Percentiles rank a stretch among this genome's conserved stretches.
phyloP scores from a whole-genome alignment of 257 asterid genomes.

The Solanum ossicruentum region DNA sequence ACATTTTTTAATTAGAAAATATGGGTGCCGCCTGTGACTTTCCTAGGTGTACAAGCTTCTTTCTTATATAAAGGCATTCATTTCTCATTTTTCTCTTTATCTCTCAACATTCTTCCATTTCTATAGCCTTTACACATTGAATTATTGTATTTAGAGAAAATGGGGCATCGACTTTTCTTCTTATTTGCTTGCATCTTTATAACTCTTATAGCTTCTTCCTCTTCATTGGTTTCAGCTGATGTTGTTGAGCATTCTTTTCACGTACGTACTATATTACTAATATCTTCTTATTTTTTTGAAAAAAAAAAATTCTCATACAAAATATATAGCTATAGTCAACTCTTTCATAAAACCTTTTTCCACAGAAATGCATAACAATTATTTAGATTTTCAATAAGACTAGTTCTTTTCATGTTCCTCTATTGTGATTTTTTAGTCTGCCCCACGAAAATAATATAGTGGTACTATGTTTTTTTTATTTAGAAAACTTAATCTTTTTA shows the following conservation, averaged over 20 bases:
- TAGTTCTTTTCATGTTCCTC: background rate
- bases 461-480: too few species aligned
- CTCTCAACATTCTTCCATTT: background rate
- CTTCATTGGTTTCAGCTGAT: background rate
- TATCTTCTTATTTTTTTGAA: background rate
- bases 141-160: background rate
- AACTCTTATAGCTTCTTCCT: background rate
- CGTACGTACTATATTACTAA: background rate
- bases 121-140: background rate
- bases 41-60: background rate
- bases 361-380: background rate
- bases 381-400: background rate
- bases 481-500: too few species aligned
- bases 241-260: slow-evolving; percentile 4
- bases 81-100: background rate
- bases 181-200: background rate
- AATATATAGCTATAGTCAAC: background rate
- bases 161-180: background rate
- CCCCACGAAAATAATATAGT: too few species aligned
- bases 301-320: background rate
- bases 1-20: background rate
- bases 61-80: background rate
- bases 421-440: background rate
- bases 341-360: background rate
- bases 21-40: background rate